Base-by-base conservation (phyloP, 2,329 filamentous ascomycete genomes). In the Zelopaecilomyces penicillatus region DNA sequence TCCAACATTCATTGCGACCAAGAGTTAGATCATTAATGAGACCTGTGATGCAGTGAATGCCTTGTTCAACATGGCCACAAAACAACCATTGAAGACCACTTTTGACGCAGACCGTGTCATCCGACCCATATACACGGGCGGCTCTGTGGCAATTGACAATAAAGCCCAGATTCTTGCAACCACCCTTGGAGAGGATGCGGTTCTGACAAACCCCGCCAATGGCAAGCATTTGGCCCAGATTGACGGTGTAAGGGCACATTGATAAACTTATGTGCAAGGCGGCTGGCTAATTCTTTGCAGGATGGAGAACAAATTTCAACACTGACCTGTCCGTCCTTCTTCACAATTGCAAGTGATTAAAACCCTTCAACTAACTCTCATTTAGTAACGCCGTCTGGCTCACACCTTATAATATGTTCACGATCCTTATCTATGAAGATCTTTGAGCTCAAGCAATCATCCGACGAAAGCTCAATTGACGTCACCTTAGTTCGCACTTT, bases 381-480 rank as follows among this genome's bases (percentile, higher is more conserved):
- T 28, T 19, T 54, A 88, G 85, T 98, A 54, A 94, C 91, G 1
- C 89, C 90, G 1, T 87, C 86, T 49, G 88, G 82, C 6, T 89
- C 87, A 28, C 88, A 96, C 64, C 76, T 97, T 44, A 82, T 95
- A 52, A 71, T 94, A 54, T 97, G 90, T 69, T 98, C 93, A 12
- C 83, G 91, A 54, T 97, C 91, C n/a, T 74, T 96, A 44, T 90
- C 89, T 5, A 94, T 97, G 89, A 85, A 87, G 59, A 89, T 97
- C 53, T 97, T 87, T 67, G 69, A 83, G 12, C 73, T 98, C 28
- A 74, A 75, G 42, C 69, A 73, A 28, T 78, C 78, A 19, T 69
- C 71, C 29, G 71, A 76, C 19, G 72, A 77, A 33, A 71, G 71
- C 39, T 65, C 71, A 4, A 74, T 90, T 49, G 77, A 82, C 43